Conservation (phyloP, 371 early-diverging fungal genomes). For the Capniomyces stellatus region DNA sequence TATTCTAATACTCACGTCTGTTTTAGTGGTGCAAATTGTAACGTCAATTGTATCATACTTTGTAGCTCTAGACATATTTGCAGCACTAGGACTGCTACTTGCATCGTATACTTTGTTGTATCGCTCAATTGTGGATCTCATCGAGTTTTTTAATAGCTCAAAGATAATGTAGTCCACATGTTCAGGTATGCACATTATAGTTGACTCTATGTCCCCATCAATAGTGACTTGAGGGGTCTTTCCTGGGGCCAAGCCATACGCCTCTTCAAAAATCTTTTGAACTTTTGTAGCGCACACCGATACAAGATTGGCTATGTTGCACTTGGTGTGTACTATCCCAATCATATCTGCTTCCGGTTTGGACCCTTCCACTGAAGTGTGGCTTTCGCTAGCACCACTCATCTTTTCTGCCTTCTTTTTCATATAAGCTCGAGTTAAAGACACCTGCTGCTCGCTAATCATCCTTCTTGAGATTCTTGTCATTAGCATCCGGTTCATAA, state of each 20-base stretch:
- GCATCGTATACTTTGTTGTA: background rate
- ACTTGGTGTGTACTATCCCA: constrained; percentile 34
- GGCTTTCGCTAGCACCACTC: constrained; percentile 4
- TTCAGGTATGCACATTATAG: constrained; percentile 72
- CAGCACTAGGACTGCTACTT: background rate
- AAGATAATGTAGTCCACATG: constrained; percentile 88
- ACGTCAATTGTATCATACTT: constrained; percentile 50
- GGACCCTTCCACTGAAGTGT: constrained; percentile 9
- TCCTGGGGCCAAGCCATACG: constrained; percentile 17
- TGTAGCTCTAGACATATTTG: background rate
- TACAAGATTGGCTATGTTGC: constrained; percentile 36
- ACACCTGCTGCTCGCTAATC: constrained; percentile 82
- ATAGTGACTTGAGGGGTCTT: constrained; percentile 38
- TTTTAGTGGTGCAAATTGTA: constrained; percentile 52
- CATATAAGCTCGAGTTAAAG: constrained; percentile 43
- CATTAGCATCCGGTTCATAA: constrained; percentile 73
- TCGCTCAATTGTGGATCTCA: constrained; percentile 25
- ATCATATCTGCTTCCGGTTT: constrained; percentile 19
- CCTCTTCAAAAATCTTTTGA: constrained; percentile 17
- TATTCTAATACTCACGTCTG: constrained; percentile 70
- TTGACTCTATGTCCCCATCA: constrained; percentile 41
- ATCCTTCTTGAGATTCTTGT: constrained; percentile 83
- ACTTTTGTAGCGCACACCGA: constrained; percentile 33
- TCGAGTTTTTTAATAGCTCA: constrained; percentile 79
- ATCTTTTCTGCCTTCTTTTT: background rate